Conservation (phyloP, 2,329 filamentous ascomycete species). For the Neopestalotiopsis sp. region DNA sequence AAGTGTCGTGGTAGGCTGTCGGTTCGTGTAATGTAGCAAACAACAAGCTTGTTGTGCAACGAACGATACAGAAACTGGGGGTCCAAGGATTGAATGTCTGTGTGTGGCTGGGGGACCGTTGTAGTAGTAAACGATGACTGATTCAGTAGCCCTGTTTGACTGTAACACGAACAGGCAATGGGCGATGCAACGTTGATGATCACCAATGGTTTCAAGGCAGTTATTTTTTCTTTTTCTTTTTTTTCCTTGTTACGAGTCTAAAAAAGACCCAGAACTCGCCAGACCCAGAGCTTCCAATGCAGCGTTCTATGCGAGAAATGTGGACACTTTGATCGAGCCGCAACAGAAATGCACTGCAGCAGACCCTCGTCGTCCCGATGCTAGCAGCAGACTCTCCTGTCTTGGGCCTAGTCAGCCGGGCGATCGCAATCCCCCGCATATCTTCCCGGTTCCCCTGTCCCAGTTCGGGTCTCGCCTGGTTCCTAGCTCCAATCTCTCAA, state of each 20-base stretch:
- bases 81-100: too few relatives aligned
- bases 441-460: background rate
- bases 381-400: background rate
- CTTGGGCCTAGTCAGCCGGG: background rate
- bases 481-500: background rate
- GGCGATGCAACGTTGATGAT: too few relatives aligned
- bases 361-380: background rate
- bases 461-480: background rate
- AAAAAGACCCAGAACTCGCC: too few relatives aligned
- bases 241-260: too few relatives aligned
- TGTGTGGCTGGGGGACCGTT: too few relatives aligned
- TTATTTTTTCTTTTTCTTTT: too few relatives aligned
- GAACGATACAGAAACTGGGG: too few relatives aligned
- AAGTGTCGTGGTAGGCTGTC: background rate
- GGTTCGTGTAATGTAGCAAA: background rate
- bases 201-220: too few relatives aligned
- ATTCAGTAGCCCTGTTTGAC: too few relatives aligned
- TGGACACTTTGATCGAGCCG: background rate
- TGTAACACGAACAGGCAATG: too few relatives aligned
- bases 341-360: background rate
- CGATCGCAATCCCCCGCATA: slow-evolving; percentile 1
- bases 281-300: background rate
- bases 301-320: background rate
- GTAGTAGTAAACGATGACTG: too few relatives aligned
- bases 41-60: background rate